Evolutionary conservation across 2,329 filamentous ascomycete species (phyloP).

Genomic region (Leptographium galeiforme): DNA sequence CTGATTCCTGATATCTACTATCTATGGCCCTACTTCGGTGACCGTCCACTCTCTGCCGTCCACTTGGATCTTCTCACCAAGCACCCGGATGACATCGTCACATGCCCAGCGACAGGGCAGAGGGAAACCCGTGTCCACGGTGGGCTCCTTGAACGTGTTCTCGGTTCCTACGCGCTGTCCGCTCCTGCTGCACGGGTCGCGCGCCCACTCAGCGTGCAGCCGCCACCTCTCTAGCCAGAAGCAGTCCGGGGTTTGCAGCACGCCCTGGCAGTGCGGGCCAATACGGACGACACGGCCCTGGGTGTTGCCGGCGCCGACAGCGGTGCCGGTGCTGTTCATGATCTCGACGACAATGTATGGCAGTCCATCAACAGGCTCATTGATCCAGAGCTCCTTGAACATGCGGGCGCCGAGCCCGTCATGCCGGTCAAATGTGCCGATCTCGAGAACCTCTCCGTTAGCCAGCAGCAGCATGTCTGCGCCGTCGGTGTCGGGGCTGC

Average conservation of each 20-base stretch:
- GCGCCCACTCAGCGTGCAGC: background rate
- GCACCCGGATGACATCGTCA: background rate
- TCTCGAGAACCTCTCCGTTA: slow-evolving; percentile 2
- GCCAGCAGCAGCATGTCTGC: slow-evolving; percentile 5
- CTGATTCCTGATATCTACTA: background rate
- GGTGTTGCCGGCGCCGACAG: background rate
- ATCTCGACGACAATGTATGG: slow-evolving; percentile 5
- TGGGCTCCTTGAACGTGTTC: too few species aligned
- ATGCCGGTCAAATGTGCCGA: background rate
- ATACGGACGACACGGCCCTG: slow-evolving; percentile 2
- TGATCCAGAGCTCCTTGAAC: slow-evolving; percentile 5
- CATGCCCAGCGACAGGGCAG: background rate
- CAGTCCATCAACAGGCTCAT: background rate
- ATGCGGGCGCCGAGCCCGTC: background rate
- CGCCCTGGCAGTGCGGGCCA: slow-evolving; percentile 1
- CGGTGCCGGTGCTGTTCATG: background rate
- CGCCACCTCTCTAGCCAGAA: slow-evolving; percentile 4
- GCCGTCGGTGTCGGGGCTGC: background rate
- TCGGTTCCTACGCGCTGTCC: background rate
- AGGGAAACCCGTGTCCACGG: background rate
- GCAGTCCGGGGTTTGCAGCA: background rate
- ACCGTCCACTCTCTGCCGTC: background rate
- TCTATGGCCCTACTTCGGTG: slow-evolving; percentile 1
- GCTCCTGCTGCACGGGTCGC: background rate
- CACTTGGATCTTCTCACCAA: background rate